Evolutionary conservation across 2,329 filamentous ascomycete genomes (phyloP).

Genomic region (Penicillium sp.): DNA sequence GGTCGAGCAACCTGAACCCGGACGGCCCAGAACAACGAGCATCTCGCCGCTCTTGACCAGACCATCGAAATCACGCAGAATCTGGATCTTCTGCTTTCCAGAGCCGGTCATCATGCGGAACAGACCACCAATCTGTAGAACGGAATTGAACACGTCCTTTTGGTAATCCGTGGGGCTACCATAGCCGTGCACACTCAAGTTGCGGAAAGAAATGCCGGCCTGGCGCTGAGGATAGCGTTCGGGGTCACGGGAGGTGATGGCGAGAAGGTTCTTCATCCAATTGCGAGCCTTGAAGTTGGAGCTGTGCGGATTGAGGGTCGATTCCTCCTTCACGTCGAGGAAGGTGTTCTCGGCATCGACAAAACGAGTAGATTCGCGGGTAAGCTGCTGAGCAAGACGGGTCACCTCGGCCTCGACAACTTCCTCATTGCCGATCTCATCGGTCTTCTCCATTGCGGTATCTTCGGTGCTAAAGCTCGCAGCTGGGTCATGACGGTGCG

Average conservation of each 20-base stretch:
- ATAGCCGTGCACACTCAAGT: slow-evolving; percentile 71
- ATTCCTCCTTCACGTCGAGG: slow-evolving; percentile 36
- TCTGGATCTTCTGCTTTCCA: slow-evolving; percentile 58
- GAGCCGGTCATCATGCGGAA: slow-evolving; percentile 38
- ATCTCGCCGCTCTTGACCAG: slow-evolving; percentile 62
- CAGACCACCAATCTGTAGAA: slow-evolving; percentile 40
- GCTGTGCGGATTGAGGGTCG: slow-evolving; percentile 50
- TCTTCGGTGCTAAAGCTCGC: slow-evolving; percentile 34
- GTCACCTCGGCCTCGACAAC: slow-evolving; percentile 35
- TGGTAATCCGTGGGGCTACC: slow-evolving; percentile 72
- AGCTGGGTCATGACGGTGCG: slow-evolving; percentile 23
- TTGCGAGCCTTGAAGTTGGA: slow-evolving; percentile 50
- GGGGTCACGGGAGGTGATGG: slow-evolving; percentile 55
- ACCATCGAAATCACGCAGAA: slow-evolving; percentile 68
- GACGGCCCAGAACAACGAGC: slow-evolving; percentile 60
- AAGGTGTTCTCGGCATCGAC: slow-evolving; percentile 40
- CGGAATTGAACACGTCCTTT: slow-evolving; percentile 44
- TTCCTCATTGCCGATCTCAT: slow-evolving; percentile 30
- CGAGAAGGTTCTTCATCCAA: slow-evolving; percentile 54
- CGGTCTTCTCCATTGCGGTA: slow-evolving; percentile 28
- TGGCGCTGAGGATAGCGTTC: slow-evolving; percentile 58
- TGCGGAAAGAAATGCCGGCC: slow-evolving; percentile 67
- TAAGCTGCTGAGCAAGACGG: slow-evolving; percentile 39
- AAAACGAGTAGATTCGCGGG: slow-evolving; percentile 40
- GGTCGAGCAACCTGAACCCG: slow-evolving; percentile 70